phyloP scores from a whole-genome alignment of 805 yeast species.

The Millerago galiae region DNA sequence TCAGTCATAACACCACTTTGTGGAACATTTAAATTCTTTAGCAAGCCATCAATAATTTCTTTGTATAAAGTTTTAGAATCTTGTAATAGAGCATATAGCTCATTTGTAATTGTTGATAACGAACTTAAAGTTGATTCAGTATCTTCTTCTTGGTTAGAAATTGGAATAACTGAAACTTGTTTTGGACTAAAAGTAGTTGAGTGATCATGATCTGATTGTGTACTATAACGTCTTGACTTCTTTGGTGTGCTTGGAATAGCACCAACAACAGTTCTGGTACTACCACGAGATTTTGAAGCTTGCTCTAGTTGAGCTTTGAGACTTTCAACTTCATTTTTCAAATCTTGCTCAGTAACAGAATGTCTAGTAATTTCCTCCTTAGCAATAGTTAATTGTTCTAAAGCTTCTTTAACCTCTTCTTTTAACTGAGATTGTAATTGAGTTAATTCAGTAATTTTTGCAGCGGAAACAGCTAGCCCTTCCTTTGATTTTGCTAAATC shows the following conservation, averaged over 20 bases:
- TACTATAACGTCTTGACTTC: constrained; percentile 29
- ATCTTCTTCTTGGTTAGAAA: constrained; percentile 44
- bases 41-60: constrained; percentile 80
- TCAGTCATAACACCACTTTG: constrained; percentile 79
- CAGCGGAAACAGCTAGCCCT: constrained; percentile 51
- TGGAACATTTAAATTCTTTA: constrained; percentile 82
- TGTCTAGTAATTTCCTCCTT: constrained; percentile 52
- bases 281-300: constrained; percentile 24
- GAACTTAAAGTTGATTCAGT: constrained; percentile 36
- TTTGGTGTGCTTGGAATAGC: constrained; percentile 22
- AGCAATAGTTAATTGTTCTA: constrained; percentile 56
- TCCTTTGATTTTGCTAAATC: constrained; percentile 49
- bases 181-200: constrained; percentile 30
- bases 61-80: constrained; percentile 68
- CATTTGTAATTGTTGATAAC: constrained; percentile 70
- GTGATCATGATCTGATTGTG: constrained; percentile 29
- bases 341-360: constrained; percentile 58
- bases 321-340: constrained; percentile 42
- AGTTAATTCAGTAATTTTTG: constrained; percentile 53
- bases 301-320: constrained; percentile 28
- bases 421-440: constrained; percentile 56
- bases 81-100: constrained; percentile 61
- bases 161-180: constrained; percentile 58
- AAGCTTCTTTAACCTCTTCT: constrained; percentile 53
- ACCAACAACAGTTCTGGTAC: constrained; percentile 27